Conservation (phyloP, 164 flowering plant genomes). For the Vitis rotundifolia region DNA sequence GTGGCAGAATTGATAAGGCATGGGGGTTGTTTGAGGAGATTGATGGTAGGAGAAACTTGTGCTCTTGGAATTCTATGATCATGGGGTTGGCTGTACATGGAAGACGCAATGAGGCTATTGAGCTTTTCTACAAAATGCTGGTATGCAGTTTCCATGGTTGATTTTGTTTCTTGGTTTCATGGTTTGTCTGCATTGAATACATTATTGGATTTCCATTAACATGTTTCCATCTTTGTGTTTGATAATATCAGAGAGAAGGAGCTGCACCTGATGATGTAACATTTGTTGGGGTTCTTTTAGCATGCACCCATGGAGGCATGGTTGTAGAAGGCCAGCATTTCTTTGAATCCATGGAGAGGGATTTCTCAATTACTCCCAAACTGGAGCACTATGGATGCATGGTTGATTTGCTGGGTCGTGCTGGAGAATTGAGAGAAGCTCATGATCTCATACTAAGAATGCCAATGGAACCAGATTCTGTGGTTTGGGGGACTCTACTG, state of each 20-base stretch:
- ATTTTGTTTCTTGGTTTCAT: neutral
- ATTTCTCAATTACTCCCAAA: slow-evolving; percentile 50
- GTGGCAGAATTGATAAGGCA: slow-evolving; percentile 69
- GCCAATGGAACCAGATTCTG: slow-evolving; percentile 87
- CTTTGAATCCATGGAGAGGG: slow-evolving; percentile 53
- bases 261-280: slow-evolving; percentile 73
- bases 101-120: slow-evolving; percentile 49
- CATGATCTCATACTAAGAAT: slow-evolving; percentile 54
- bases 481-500: slow-evolving; percentile 76
- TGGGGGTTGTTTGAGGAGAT: slow-evolving; percentile 59
- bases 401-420: slow-evolving; percentile 86
- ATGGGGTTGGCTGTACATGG: slow-evolving; percentile 88
- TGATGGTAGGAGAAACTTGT: slow-evolving; percentile 45
- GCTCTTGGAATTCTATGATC: slow-evolving; percentile 90
- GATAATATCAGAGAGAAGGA: slow-evolving; percentile 38
- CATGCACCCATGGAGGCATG: slow-evolving; percentile 83
- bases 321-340: slow-evolving; percentile 48
- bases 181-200: neutral
- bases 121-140: slow-evolving; percentile 60
- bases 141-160: slow-evolving; percentile 31
- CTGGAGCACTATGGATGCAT: slow-evolving; percentile 85
- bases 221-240: neutral
- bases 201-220: neutral
- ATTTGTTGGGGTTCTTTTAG: slow-evolving; percentile 71
- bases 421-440: slow-evolving; percentile 65